Base-by-base conservation (phyloP, 768 basidiomycete genomes). In the Trametopsis cervina region DNA sequence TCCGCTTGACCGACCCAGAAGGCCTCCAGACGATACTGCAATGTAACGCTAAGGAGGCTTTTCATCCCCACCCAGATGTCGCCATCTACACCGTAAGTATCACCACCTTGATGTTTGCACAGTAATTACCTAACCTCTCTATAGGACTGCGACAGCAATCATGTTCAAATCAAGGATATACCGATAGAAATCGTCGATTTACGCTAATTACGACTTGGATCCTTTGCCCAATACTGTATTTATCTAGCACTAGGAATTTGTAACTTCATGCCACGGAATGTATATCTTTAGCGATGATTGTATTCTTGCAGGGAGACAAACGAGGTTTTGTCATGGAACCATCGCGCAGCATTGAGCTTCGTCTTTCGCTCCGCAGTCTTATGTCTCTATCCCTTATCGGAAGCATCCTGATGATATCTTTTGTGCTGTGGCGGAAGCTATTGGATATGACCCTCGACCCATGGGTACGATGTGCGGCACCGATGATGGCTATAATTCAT, bases 1-100 rank as follows among this genome's bases (percentile, higher is more conserved):
- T 92, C 69, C 85, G 92, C 12, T 67, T 94, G 4, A 95, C 92
- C 0, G 88, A 92, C 61, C 91, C 91, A 0, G 85, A 82, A 0
- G 92, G 92, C 2, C 63, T 96, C 33, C 69, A 82, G 53, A 77
- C 81, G 0, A 81, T 95, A 22, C 62, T 86, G 24, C 64, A 69
- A 0, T 94, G 92, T 60, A 71, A 63, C 1, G 78, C 70, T 33
- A 84, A 79, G 59, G 84, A 85, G 48, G 80, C 87, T 0, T 93
- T 93, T 61, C 91, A 94, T 62, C 88, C 88, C 0, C 91, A 94
- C 66, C 78, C 85, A 21, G 83, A 89, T 57, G 54, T 79, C 33
- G 87, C 88, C 4, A 90, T 92, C 61, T 92, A 92, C 61, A 92
- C 90, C 12, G 90, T 91, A 52, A 49, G 83, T 74, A 7, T 12